These are phyloP conservation scores for Pinus tabuliformis DNA, from an alignment of 75 land plant species.

Conservation along the genomic window DNA sequence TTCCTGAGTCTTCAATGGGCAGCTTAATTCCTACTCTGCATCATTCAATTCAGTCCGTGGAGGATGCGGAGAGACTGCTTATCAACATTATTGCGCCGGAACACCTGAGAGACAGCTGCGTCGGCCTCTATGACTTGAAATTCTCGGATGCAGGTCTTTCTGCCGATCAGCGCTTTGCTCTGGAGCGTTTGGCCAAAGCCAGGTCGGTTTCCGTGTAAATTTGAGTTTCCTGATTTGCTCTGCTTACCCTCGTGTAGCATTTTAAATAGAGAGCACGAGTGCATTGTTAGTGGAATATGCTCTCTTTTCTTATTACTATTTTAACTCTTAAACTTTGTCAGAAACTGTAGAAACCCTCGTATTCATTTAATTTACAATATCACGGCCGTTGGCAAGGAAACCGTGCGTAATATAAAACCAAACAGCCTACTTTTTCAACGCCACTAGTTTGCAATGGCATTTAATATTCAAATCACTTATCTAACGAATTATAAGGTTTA, in stretches of 20 bases:
- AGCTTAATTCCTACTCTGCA: slow-evolving; percentile 2
- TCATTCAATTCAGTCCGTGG: slow-evolving; percentile 35
- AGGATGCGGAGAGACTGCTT: slow-evolving; percentile 50
- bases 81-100: slow-evolving; percentile 60
- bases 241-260: neutral
- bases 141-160: slow-evolving; percentile 44
- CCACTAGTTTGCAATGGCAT: too few relatives aligned
- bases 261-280: too few relatives aligned
- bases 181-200: slow-evolving; percentile 80
- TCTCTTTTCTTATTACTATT: too few relatives aligned
- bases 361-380: too few relatives aligned
- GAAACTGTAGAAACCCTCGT: neutral
- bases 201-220: slow-evolving; percentile 37
- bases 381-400: too few relatives aligned
- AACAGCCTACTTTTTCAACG: too few relatives aligned
- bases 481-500: too few relatives aligned
- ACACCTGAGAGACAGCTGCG: slow-evolving; percentile 66
- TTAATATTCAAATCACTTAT: too few relatives aligned
- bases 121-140: slow-evolving; percentile 72
- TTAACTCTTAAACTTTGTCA: neutral
- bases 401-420: too few relatives aligned
- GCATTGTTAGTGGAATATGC: too few relatives aligned
- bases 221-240: too few relatives aligned
- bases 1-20: neutral
- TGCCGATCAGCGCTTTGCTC: slow-evolving; percentile 41